Base-by-base conservation (phyloP, 177 flowering plant genomes). In the Vitis hybrid region DNA sequence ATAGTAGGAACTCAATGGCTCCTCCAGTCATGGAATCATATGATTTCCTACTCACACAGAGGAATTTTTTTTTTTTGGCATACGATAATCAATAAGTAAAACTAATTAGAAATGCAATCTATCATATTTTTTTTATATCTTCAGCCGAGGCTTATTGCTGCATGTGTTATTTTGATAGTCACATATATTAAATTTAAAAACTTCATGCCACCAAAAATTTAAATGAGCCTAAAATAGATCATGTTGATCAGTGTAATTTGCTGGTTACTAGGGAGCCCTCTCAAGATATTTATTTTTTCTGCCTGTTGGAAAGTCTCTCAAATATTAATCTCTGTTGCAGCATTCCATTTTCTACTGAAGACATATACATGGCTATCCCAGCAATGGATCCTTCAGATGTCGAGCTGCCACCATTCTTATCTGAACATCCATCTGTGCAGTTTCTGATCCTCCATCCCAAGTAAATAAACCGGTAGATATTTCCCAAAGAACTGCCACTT, bases 261-360 rank as follows among this genome's bases (percentile, higher is more conserved):
- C 30, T 0, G 30, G 30, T 27, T 27, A 27, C 30, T 27, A 27
- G 30, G 30, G 24, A 67, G 17, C 15, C 11, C 18, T 13, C 14
- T 19, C 5, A 46, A 14, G 11, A 40, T n/a, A 21, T 32, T 19
- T 3, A 30, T 17, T 35, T 32, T 40, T 68, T 48, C 7, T 18
- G 2, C 8, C 2, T 19, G 14, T 15, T 56, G 12, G 8, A 60
- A 50, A 46, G 30, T 24, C 19, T 24, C 17, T 11, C 13, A 21
- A 21, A 21, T 63, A 18, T 27, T 40, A 2, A 21, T 6, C 54
- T n/a, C 66, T 21, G 9, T 69, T 83, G 90, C 89, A 94, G 98
- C 80, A 91, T 94, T 70, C 97, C 98, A 1, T 94, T 94, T 75
- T 92, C 93, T 14, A 87, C 92, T 1, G 98, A 94, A 77, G 98